These are phyloP conservation scores for Ascochyta pisi DNA, from an alignment of 2,329 filamentous ascomycete genomes.

Conservation along the genomic window DNA sequence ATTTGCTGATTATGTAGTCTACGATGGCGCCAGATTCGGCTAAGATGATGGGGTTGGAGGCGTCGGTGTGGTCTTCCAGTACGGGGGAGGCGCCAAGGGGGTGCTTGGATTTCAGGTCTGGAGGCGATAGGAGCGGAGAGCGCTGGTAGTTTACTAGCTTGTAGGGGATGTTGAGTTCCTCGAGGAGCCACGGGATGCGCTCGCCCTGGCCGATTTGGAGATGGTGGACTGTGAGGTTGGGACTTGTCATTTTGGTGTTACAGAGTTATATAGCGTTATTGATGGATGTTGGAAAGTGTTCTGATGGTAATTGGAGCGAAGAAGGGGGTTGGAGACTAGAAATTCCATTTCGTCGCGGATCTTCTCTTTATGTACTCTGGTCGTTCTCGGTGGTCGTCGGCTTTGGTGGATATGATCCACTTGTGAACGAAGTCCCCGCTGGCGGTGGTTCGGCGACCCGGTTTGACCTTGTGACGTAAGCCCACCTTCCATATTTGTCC, in stretches of 20 bases:
- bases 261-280: too few species aligned
- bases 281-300: not conserved
- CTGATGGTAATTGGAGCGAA: not conserved
- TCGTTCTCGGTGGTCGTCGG: conserved; percentile 9
- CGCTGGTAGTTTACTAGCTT: conserved; percentile 56
- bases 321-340: too few species aligned
- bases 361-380: conserved; percentile 1
- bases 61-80: conserved; percentile 59
- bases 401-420: conserved; percentile 7
- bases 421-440: not conserved
- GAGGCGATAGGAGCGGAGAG: conserved; percentile 51
- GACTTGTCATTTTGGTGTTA: conserved; percentile 24
- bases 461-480: not conserved
- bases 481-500: not conserved
- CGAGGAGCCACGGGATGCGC: conserved; percentile 69
- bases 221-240: conserved; percentile 46
- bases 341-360: not conserved
- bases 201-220: conserved; percentile 65
- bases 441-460: conserved; percentile 7
- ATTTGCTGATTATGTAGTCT: conserved; percentile 66
- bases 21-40: conserved; percentile 66
- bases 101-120: conserved; percentile 37
- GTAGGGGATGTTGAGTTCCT: conserved; percentile 67
- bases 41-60: conserved; percentile 58
- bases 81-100: conserved; percentile 65